Evolutionary conservation across 176 grass and related monocot species (phyloP).

Genomic region (Oryza longistaminata): DNA sequence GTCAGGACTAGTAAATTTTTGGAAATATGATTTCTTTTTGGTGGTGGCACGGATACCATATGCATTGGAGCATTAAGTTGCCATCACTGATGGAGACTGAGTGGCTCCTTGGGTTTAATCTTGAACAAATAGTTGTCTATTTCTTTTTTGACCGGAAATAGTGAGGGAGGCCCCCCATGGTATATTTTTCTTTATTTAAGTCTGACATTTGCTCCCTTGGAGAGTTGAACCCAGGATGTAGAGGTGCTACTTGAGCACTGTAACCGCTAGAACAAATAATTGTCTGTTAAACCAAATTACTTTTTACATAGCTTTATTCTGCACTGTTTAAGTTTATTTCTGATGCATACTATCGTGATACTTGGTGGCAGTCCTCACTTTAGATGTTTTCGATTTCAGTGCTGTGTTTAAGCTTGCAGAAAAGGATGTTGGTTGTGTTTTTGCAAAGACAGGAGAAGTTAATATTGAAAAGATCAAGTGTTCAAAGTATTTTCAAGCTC

Average conservation of each 20-base stretch:
- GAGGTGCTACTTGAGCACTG: too few species aligned
- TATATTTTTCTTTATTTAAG: too few species aligned
- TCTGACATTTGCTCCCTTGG: too few species aligned
- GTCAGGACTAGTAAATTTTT: background rate
- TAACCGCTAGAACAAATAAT: background rate
- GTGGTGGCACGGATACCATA: slow-evolving; percentile 4
- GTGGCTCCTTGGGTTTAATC: background rate
- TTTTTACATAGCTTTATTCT: background rate
- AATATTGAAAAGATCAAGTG: slow-evolving; percentile 74
- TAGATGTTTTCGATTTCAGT: slow-evolving; percentile 54
- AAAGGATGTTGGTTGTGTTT: slow-evolving; percentile 58
- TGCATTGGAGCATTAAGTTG: background rate
- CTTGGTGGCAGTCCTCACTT: slow-evolving; percentile 20
- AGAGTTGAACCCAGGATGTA: too few species aligned
- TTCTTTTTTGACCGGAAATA: too few species aligned
- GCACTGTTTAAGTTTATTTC: slow-evolving; percentile 7
- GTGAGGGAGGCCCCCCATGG: too few species aligned
- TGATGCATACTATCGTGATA: slow-evolving; percentile 6
- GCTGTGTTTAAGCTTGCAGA: slow-evolving; percentile 71
- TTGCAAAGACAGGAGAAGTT: slow-evolving; percentile 58
- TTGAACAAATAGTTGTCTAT: background rate
- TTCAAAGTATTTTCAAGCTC: slow-evolving; percentile 65
- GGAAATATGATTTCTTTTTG: slow-evolving; percentile 2
- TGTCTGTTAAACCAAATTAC: background rate
- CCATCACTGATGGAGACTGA: background rate